These are phyloP conservation scores for Pseudonitzschia delicatissima DNA, from an alignment of 108 stramenopile genomes.

Conservation along the genomic window DNA sequence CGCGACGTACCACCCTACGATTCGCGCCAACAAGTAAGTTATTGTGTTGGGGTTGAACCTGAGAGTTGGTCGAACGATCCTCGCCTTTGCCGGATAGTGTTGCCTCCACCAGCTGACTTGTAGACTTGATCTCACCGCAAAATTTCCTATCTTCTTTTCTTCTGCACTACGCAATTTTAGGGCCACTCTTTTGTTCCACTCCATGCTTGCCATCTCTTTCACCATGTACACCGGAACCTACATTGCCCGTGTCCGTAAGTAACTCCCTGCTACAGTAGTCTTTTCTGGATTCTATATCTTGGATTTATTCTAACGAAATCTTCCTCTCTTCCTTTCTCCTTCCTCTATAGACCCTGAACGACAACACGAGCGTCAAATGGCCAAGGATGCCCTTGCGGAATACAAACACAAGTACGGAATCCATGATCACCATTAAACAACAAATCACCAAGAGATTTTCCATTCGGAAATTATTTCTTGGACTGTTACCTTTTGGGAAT, in stretches of 20 bases:
- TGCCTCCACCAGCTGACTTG: background rate
- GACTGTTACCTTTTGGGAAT: too few species aligned
- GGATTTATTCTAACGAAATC: background rate
- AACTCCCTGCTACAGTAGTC: background rate
- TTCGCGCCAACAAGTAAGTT: slow-evolving; percentile 34
- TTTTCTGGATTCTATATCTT: background rate
- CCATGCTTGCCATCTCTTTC: slow-evolving; percentile 33
- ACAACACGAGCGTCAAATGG: slow-evolving; percentile 21
- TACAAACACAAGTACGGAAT: slow-evolving; percentile 42
- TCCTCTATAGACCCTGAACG: slow-evolving; percentile 23
- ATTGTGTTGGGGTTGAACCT: background rate
- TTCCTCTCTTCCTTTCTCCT: background rate
- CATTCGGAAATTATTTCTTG: too few species aligned
- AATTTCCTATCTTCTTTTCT: background rate
- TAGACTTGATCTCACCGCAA: background rate
- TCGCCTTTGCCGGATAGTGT: background rate
- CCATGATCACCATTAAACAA: slow-evolving; percentile 31
- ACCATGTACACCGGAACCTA: slow-evolving; percentile 36
- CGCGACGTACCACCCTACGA: slow-evolving; percentile 31
- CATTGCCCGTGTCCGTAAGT: slow-evolving; percentile 38
- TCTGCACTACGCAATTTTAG: background rate
- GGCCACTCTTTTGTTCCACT: slow-evolving; percentile 28
- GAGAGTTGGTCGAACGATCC: background rate
- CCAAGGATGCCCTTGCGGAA: slow-evolving; percentile 28
- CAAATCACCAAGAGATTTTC: too few species aligned